Conservation (phyloP, 371 early-diverging fungal genomes). For the Caulochytrium protostelioides region DNA sequence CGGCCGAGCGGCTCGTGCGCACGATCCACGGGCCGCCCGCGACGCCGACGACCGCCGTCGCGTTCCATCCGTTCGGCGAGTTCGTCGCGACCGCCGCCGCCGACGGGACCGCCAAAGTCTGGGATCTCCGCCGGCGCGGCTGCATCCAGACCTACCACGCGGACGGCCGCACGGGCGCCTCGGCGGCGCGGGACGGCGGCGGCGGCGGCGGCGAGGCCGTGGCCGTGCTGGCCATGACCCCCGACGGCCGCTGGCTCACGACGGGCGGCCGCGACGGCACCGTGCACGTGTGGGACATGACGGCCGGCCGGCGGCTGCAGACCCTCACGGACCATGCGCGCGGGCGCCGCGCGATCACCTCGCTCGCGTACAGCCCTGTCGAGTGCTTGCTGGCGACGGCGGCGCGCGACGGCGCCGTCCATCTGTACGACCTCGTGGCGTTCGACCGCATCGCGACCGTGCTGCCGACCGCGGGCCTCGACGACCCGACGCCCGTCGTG, state of each 20-base stretch:
- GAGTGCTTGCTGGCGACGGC: slow-evolving; percentile 21
- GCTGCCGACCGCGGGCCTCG: not conserved
- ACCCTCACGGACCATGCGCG: slow-evolving; percentile 14
- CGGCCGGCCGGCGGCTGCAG: slow-evolving; percentile 24
- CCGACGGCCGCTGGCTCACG: slow-evolving; percentile 36
- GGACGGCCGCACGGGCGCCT: not conserved
- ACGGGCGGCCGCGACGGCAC: slow-evolving; percentile 16
- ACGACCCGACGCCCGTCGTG: not conserved
- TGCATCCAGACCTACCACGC: slow-evolving; percentile 27
- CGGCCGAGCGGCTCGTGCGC: too few relatives aligned
- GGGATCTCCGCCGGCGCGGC: slow-evolving; percentile 35
- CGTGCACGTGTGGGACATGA: slow-evolving; percentile 37
- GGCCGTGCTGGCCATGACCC: slow-evolving; percentile 17
- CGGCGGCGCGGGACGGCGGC: too few relatives aligned
- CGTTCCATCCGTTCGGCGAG: slow-evolving; percentile 38
- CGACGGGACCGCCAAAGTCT: slow-evolving; percentile 33
- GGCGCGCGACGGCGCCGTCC: slow-evolving; percentile 11
- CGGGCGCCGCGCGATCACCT: slow-evolving; percentile 8
- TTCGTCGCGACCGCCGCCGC: slow-evolving; percentile 40
- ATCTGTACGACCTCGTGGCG: slow-evolving; percentile 22
- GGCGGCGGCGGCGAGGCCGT: slow-evolving; percentile 13
- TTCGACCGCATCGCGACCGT: slow-evolving; percentile 14
- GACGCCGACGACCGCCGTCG: slow-evolving; percentile 22
- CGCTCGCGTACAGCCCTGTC: slow-evolving; percentile 21
- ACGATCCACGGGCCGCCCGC: too few relatives aligned